Conservation (phyloP, 1,284 basidiomycete species). For the Pseudozyma tsukubaensis region DNA sequence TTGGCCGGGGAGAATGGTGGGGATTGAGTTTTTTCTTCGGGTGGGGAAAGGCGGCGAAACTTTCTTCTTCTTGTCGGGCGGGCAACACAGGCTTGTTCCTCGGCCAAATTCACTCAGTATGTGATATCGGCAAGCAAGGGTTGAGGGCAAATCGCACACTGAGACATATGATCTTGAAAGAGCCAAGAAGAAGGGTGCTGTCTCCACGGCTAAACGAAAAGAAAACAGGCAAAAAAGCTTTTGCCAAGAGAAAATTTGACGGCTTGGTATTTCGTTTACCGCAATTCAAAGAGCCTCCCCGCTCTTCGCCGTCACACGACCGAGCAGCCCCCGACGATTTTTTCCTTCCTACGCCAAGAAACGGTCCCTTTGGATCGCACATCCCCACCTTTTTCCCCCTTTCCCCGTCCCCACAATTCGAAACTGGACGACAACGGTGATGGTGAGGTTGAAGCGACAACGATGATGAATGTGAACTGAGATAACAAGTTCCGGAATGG, state of each 20-base stretch:
- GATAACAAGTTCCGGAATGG: too few species aligned
- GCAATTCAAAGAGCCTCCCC: not conserved
- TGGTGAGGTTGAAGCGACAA: too few species aligned
- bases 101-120: constrained; percentile 13
- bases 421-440: not conserved
- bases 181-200: constrained; percentile 6
- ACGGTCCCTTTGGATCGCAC: not conserved
- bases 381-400: not conserved
- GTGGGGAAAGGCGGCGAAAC: too few species aligned
- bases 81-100: not conserved
- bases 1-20: too few species aligned
- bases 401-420: not conserved
- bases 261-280: not conserved
- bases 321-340: constrained; percentile 7
- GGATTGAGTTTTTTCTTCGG: too few species aligned
- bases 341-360: not conserved
- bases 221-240: not conserved
- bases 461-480: too few species aligned
- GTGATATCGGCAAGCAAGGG: constrained; percentile 17
- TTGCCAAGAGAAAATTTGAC: constrained; percentile 1
- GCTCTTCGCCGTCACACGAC: constrained; percentile 15
- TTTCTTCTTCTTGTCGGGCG: too few species aligned
- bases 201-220: not conserved
- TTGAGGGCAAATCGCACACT: constrained; percentile 2
- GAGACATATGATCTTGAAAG: not conserved